Evolutionary conservation across 139 green algal genomes (phyloP).

Genomic region (Helicosporidium sp.): DNA sequence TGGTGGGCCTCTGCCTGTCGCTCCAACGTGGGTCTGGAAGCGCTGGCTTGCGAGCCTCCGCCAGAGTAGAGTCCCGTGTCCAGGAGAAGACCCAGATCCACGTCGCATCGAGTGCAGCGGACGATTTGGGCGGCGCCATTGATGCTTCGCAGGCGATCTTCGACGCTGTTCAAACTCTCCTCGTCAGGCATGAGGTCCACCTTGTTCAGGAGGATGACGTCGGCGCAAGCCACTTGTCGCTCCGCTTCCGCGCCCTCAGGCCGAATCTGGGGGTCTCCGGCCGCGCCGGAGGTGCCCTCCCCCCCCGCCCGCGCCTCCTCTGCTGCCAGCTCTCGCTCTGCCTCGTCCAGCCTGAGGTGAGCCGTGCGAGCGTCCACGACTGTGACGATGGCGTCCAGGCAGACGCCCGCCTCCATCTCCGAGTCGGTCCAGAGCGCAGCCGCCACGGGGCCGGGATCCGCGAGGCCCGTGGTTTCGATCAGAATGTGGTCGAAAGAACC

Average conservation of each 20-base stretch:
- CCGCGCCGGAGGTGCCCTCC: slow-evolving; percentile 15
- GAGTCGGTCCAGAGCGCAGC: slow-evolving; percentile 67
- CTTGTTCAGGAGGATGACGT: slow-evolving; percentile 77
- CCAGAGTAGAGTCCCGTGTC: slow-evolving; percentile 3
- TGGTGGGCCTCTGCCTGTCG: not conserved
- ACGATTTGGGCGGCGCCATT: slow-evolving; percentile 47
- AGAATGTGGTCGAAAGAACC: slow-evolving; percentile 67
- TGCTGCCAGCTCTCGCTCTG: not conserved
- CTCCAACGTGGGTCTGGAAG: not conserved
- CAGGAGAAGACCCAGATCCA: slow-evolving; percentile 31
- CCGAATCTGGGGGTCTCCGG: too few relatives aligned
- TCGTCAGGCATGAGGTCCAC: slow-evolving; percentile 43
- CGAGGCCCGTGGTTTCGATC: slow-evolving; percentile 76
- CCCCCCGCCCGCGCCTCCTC: slow-evolving; percentile 1
- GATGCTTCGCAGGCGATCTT: slow-evolving; percentile 31
- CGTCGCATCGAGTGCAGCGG: slow-evolving; percentile 24
- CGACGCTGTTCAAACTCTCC: slow-evolving; percentile 19
- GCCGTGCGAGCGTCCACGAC: slow-evolving; percentile 67
- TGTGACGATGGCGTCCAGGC: slow-evolving; percentile 64
- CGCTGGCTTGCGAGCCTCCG: not conserved
- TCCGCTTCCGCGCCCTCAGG: slow-evolving; percentile 52
- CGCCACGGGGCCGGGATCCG: slow-evolving; percentile 67
- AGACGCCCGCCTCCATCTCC: slow-evolving; percentile 50
- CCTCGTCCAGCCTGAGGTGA: slow-evolving; percentile 33
- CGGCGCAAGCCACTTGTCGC: slow-evolving; percentile 64